phyloP scores from a whole-genome alignment of 768 basidiomycete species.

The Mycena rebaudengoi region DNA sequence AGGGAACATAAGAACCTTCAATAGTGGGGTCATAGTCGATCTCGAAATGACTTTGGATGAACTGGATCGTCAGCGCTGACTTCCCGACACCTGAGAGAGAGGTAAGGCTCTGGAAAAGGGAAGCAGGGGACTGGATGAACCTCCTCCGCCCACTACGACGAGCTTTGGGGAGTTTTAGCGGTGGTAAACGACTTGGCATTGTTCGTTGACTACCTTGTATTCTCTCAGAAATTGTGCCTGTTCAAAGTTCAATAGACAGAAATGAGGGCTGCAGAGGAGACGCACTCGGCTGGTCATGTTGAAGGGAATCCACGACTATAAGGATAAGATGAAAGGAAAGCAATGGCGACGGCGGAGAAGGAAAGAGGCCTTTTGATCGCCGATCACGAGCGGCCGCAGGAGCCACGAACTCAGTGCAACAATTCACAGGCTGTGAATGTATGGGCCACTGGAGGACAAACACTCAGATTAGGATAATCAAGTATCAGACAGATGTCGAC shows the following conservation, averaged over 20 bases:
- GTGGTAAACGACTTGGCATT: too few relatives aligned
- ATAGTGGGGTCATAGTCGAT: slow-evolving; percentile 64
- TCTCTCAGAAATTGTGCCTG: slow-evolving; percentile 24
- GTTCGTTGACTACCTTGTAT: too few relatives aligned
- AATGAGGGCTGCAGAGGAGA: background rate
- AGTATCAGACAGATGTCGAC: too few relatives aligned
- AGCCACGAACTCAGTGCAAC: too few relatives aligned
- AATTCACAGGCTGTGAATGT: too few relatives aligned
- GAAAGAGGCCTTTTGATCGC: too few relatives aligned
- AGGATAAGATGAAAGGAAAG: slow-evolving; percentile 22
- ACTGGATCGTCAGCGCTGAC: slow-evolving; percentile 96
- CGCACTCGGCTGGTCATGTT: slow-evolving; percentile 21
- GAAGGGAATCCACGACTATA: background rate
- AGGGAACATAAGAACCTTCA: slow-evolving; percentile 46
- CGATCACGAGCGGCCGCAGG: too few relatives aligned
- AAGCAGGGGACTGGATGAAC: slow-evolving; percentile 37
- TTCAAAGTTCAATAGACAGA: background rate
- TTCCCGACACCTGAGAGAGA: slow-evolving; percentile 56
- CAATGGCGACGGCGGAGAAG: slow-evolving; percentile 2
- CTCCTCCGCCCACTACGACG: slow-evolving; percentile 86
- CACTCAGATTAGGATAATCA: too few relatives aligned
- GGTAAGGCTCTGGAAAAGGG: background rate
- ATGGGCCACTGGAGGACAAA: too few relatives aligned
- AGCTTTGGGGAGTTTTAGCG: too few relatives aligned
- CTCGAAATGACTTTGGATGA: slow-evolving; percentile 95